phyloP scores from a whole-genome alignment of 2,329 filamentous ascomycete genomes.

The Nigrospora oryzae region DNA sequence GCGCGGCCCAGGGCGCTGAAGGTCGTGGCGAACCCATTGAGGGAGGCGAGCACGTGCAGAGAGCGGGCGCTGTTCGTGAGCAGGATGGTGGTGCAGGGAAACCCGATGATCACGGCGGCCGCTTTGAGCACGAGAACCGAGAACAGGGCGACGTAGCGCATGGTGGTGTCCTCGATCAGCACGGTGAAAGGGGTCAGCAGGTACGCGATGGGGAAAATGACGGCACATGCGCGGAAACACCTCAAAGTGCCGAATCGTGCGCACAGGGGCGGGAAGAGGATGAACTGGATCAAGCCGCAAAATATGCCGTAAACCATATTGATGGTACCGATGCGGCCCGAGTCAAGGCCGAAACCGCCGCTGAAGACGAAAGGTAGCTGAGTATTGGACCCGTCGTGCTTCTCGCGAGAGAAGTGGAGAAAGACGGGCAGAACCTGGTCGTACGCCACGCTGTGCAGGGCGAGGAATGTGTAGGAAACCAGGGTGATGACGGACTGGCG shows the following conservation, averaged over 20 bases:
- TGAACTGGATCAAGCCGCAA: conserved; percentile 77
- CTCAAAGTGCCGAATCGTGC: conserved; percentile 63
- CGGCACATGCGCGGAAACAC: conserved; percentile 59
- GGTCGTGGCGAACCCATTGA: conserved; percentile 86
- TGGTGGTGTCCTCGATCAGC: conserved; percentile 39
- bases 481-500: conserved; percentile 69
- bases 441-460: conserved; percentile 74
- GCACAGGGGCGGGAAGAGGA: conserved; percentile 73
- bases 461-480: conserved; percentile 69
- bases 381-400: conserved; percentile 49
- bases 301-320: conserved; percentile 77
- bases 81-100: conserved; percentile 83
- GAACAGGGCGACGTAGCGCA: conserved; percentile 56
- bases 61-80: conserved; percentile 79
- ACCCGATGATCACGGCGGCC: conserved; percentile 71
- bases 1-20: conserved; percentile 75
- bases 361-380: conserved; percentile 72
- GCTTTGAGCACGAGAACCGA: conserved; percentile 66
- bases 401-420: conserved; percentile 62
- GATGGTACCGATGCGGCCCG: conserved; percentile 71
- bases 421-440: conserved; percentile 88
- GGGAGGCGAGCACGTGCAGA: conserved; percentile 69
- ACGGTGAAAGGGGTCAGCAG: conserved; percentile 74
- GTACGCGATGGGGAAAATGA: conserved; percentile 68
- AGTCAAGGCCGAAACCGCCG: conserved; percentile 68